These are phyloP conservation scores for Limnanthes douglasii DNA, from an alignment of 345 rosid genomes.

Conservation along the genomic window DNA sequence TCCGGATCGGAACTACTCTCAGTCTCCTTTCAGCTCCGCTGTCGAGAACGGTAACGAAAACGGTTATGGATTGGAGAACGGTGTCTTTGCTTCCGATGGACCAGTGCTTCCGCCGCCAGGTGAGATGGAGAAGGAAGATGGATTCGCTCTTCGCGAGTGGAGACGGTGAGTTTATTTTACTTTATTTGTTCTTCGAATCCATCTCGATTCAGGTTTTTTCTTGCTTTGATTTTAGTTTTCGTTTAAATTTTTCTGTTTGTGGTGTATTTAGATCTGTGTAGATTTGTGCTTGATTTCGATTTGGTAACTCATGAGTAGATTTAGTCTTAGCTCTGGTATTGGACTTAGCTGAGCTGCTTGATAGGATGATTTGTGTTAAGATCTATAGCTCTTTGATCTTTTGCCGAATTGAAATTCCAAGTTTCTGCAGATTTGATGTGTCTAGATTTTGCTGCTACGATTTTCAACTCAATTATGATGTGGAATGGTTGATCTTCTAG, in stretches of 20 bases:
- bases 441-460: no score
- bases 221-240: neutral
- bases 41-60: constrained; percentile 20
- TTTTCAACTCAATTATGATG: no score
- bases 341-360: neutral
- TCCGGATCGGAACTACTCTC: no score
- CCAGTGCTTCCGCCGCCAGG: constrained; percentile 40
- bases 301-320: no score
- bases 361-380: no score
- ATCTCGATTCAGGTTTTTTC: neutral
- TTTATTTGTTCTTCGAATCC: neutral
- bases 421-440: no score
- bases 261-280: neutral
- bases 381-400: no score
- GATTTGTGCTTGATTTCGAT: neutral
- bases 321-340: constrained; percentile 1
- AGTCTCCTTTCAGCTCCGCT: no score
- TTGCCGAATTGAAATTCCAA: no score
- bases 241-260: neutral
- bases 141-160: constrained; percentile 62
- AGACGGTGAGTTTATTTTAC: constrained; percentile 37
- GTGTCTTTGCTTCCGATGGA: constrained; percentile 34
- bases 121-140: constrained; percentile 48
- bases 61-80: constrained; percentile 20
- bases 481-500: no score